Evolutionary conservation across 208 protist species (phyloP), one percentile per base, ranked within the genome.

Genomic region (Wallacemonas sp.): DNA sequence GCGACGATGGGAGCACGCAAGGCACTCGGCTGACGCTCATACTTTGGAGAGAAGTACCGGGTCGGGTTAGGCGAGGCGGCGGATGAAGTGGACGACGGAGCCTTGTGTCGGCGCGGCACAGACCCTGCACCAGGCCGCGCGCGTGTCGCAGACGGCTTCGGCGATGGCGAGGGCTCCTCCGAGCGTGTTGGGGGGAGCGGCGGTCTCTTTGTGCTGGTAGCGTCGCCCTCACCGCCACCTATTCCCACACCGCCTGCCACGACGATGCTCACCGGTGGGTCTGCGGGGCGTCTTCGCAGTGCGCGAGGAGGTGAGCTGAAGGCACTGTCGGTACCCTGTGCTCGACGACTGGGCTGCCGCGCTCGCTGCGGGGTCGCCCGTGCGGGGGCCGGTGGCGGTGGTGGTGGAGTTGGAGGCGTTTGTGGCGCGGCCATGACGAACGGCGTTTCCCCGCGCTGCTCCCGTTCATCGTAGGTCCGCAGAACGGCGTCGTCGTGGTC

Each of bases 401-500:
- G 6, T 41, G 6, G 36, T 41, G 36, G 9, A 6, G 14, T 14
- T 41, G 36, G 9, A 3, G 51, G 8, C 5, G 46, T 14, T 4
- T 19, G 11, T 11, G 42, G 4, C 46, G 9, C 21, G 22, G n/a
- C 46, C 3, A 30, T 21, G n/a, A 31, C 46, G 31, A 30, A 24
- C 6, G 46, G 46, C 8, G 46, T 9, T 26, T 54, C 21, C 6
- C 21, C 46, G 46, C n/a, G 9, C n/a, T 19, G 33, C 33, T 77
- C 66, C 34, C 70, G 39, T 59, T 63, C 55, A 33, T 79, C 67
- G 62, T 82, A 79, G n/a, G 71, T 76, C 56, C 80, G 59, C 68
- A 93, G 70, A 14, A 80, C 66, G 49, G 73, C 75, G 15, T 86
- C 68, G 53, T 93, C 87, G 17, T 78, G 66, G 24, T 70, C 72